Base-by-base conservation (phyloP, 176 grass and related monocot species). In the Canna indica region DNA sequence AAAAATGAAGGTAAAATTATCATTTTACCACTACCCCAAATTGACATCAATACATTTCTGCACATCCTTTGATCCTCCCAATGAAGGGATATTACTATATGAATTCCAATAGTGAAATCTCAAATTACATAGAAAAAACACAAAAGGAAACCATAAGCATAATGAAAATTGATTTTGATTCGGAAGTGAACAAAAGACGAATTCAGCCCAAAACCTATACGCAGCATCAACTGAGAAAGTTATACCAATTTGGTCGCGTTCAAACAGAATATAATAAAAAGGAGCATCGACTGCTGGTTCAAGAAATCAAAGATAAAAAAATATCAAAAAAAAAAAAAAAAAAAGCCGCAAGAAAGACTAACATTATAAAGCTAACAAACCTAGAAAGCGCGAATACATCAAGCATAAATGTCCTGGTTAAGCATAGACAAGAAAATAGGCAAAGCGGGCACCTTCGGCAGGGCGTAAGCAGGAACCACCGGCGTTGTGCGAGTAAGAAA, bases 381-480 rank as follows among this genome's bases (percentile, higher is more conserved):
- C 22, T n/a, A 27, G 35, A 69, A 69, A 46, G 36, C 4, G 5
- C 22, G 5, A 71, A 71, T 12, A 29, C 53, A 71, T n/a, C 2
- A 28, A 0, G 5, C 3, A n/a, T 8, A 71, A 15, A 17, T 2
- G n/a, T 52, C 14, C 29, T 14, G 30, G 31, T 16, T 32, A 32
- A 15, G n/a, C 9, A 26, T 17, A 33, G 16, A 28, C 29, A 5
- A 22, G 27, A 32, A 1, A 30, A 42, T 2, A 42, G 33, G 17
- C 3, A 74, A 47, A 75, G 27, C 9, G 47, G 39, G 25, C 73
- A 64, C 73, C 73, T 75, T 75, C 15, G 73, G 73, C 20, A 75
- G 56, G 29, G 73, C 25, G 20, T 75, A 46, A 12, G 56, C 36
- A 15, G 73, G 58, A 36, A 75, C 73, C 7, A n/a, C 46, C 8